Base-by-base conservation (phyloP, 352 stramenopile species). In the Pythium folliculosum region DNA sequence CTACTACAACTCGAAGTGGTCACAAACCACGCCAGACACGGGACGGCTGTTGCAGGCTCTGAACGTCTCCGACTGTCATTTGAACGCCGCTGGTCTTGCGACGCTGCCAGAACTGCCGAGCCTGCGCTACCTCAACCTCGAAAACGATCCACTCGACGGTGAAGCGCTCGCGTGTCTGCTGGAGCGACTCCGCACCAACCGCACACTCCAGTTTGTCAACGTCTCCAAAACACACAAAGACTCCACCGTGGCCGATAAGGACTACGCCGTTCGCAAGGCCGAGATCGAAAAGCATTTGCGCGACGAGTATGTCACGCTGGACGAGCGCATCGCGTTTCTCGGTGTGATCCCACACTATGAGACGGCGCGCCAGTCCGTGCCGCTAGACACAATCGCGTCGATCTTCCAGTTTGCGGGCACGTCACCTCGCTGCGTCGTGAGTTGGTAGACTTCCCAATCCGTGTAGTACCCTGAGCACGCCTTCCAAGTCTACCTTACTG, bases 261-360 rank as follows among this genome's bases (percentile, higher is more conserved):
- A 30, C 8, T 48, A 45, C 19, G 52, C 19, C 16, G n/a, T 9
- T 10, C 19, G n/a, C 19, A 59, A 48, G 21, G 8, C 27, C 19
- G 17, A 38, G n/a, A 19, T 59, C 32, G 52, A 59, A 22, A 48
- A 19, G 32, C 3, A 22, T 3, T 32, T 59, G 32, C 32, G 30
- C 14, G 52, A 48, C 52, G 52, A 59, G 32, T 48, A 59, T n/a
- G 35, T 48, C 17, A 48, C 25, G 21, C 6, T 59, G 19, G n/a
- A 59, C 30, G 52, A 32, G 21, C 52, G 52, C 12, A 3, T 32
- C 9, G n/a, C 30, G 35, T 48, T 59, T 19, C 52, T 59, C 3
- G 47, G 52, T 32, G 52, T 35, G 52, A 19, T 48, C 2, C 32
- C 52, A 13, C 52, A 35, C 2, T 4, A 48, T 8, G 52, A 48